Conservation (phyloP, 768 basidiomycete species). For the Xanthoconium purpureum region DNA sequence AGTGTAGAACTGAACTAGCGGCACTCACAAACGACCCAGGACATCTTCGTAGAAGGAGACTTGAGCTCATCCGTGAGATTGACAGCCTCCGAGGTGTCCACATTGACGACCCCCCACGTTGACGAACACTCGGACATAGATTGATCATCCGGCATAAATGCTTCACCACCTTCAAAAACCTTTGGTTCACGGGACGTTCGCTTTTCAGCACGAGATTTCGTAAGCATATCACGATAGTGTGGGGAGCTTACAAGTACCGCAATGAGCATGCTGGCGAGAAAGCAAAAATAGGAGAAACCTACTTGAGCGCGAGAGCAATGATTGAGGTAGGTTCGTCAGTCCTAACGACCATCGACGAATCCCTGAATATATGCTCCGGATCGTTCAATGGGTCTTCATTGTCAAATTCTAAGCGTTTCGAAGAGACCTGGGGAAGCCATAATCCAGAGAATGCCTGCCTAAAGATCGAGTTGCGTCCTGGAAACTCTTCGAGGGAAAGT, state of each 20-base stretch:
- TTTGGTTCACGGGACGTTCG: slow-evolving; percentile 56
- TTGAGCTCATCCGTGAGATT: slow-evolving; percentile 77
- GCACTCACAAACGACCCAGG: slow-evolving; percentile 75
- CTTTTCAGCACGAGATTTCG: slow-evolving; percentile 75
- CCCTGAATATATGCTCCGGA: slow-evolving; percentile 91
- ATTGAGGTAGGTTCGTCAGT: slow-evolving; percentile 98
- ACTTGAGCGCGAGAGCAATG: slow-evolving; percentile 92
- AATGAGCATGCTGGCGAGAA: slow-evolving; percentile 6
- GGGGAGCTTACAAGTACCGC: slow-evolving; percentile 52
- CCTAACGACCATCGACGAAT: slow-evolving; percentile 90
- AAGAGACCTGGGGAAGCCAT: slow-evolving; percentile 62
- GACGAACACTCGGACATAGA: slow-evolving; percentile 81
- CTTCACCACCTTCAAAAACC: slow-evolving; percentile 67
- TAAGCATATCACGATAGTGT: slow-evolving; percentile 76
- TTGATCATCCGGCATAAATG: slow-evolving; percentile 89
- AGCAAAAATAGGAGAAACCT: slow-evolving; percentile 23
- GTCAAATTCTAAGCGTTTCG: slow-evolving; percentile 55
- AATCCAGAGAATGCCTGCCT: slow-evolving; percentile 63
- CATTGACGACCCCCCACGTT: slow-evolving; percentile 90
- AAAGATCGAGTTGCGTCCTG: slow-evolving; percentile 64
- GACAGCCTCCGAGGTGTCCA: slow-evolving; percentile 61
- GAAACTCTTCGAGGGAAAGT: slow-evolving; percentile 50
- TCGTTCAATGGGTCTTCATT: slow-evolving; percentile 68
- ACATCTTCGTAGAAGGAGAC: slow-evolving; percentile 72
- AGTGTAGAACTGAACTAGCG: not conserved